Conservation (phyloP, 176 grass and related monocot species). For the Tillandsia leiboldiana region DNA sequence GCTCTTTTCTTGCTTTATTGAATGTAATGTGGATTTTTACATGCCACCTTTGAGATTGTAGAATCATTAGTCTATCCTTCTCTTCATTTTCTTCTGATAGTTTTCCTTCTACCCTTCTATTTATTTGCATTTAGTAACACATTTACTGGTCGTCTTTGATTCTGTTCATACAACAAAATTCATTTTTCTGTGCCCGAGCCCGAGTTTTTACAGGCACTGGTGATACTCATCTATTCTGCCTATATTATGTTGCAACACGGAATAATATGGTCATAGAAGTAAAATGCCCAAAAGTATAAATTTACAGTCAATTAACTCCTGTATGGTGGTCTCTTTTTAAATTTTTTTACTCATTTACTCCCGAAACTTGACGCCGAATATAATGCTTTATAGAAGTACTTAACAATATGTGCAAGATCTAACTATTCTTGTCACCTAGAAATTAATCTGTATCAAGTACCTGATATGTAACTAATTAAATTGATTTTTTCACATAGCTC, state of each 20-base stretch:
- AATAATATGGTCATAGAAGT: background rate
- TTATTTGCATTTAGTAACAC: background rate
- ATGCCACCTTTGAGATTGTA: background rate
- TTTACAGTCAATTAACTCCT: background rate
- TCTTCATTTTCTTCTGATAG: background rate
- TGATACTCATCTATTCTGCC: background rate
- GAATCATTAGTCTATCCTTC: background rate
- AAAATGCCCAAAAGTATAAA: background rate
- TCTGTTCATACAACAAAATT: background rate
- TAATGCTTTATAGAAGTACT: background rate
- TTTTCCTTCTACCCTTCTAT: background rate
- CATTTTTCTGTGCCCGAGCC: background rate
- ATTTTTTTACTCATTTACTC: background rate
- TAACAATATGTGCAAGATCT: background rate
- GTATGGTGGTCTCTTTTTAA: background rate
- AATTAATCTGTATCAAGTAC: slow-evolving; percentile 2
- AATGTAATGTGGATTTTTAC: background rate
- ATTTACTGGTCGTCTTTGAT: background rate
- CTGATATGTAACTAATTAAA: slow-evolving; percentile 24
- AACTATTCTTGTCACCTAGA: background rate
- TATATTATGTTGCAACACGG: background rate
- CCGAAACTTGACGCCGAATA: background rate
- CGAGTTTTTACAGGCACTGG: background rate
- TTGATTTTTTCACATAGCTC: slow-evolving; percentile 42
- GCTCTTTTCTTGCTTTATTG: background rate